Conservation (phyloP, 2,329 filamentous ascomycete species). For the Graphilbum fragrans region DNA sequence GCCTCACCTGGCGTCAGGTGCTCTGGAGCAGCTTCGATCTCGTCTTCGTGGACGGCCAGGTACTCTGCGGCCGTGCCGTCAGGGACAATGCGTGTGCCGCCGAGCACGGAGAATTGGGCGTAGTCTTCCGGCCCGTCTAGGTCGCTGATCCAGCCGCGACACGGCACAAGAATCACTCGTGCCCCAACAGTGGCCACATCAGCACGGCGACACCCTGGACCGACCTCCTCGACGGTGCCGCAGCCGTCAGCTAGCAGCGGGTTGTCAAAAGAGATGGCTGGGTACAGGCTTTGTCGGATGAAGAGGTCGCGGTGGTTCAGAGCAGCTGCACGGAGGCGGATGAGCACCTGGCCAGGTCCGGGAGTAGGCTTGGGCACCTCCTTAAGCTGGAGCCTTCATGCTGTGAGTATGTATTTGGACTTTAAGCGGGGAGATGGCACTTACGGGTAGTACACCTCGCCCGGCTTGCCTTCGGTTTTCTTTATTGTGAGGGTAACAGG, state of each 20-base stretch:
- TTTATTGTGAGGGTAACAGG: constrained; percentile 49
- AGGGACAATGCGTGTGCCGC: constrained; percentile 52
- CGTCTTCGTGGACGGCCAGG: constrained; percentile 53
- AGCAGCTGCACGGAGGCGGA: constrained; percentile 66
- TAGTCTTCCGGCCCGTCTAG: constrained; percentile 61
- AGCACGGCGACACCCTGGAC: constrained; percentile 28
- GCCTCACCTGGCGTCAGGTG: constrained; percentile 65
- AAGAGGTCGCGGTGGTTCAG: constrained; percentile 95
- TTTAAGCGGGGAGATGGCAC: constrained; percentile 11
- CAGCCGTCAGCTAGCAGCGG: constrained; percentile 76
- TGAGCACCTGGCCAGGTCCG: constrained; percentile 54
- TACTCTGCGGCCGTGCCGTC: constrained; percentile 67
- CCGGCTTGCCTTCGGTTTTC: constrained; percentile 62
- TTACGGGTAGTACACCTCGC: constrained; percentile 75
- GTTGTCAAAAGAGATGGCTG: constrained; percentile 64
- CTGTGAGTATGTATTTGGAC: neutral
- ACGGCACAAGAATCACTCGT: constrained; percentile 68
- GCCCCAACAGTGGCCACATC: constrained; percentile 39
- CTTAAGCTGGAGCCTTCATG: constrained; percentile 42
- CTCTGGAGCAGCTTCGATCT: constrained; percentile 63
- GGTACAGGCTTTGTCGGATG: constrained; percentile 85
- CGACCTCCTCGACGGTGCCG: constrained; percentile 57
- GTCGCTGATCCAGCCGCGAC: constrained; percentile 61
- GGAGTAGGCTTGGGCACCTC: constrained; percentile 51
- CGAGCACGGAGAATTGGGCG: constrained; percentile 49